These are phyloP conservation scores for Spinacia oleracea DNA, from an alignment of 179 eudicot species.

Conservation along the genomic window DNA sequence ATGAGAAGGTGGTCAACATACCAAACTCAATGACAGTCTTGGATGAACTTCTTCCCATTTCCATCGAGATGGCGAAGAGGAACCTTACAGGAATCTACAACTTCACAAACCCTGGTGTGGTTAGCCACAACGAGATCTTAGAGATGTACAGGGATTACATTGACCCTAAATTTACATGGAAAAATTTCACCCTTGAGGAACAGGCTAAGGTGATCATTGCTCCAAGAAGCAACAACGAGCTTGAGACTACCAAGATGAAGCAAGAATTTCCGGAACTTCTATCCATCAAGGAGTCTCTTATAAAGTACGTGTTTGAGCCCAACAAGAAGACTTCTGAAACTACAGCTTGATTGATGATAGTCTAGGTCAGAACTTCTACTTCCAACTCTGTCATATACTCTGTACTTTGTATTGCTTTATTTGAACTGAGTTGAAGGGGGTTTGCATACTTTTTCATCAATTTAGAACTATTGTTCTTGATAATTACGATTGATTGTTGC, in stretches of 20 bases:
- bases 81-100: constrained; percentile 64
- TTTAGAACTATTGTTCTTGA: constrained; percentile 1
- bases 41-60: constrained; percentile 62
- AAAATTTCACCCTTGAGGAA: constrained; percentile 55
- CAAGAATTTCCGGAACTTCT: constrained; percentile 35
- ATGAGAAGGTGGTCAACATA: constrained; percentile 59
- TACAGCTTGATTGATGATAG: constrained; percentile 17
- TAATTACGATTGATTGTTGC: constrained; percentile 20
- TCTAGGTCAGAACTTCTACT: constrained; percentile 11
- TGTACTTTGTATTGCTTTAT: constrained; percentile 3
- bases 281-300: constrained; percentile 37
- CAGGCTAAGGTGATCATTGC: constrained; percentile 64
- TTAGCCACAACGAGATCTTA: constrained; percentile 59
- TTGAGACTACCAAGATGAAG: constrained; percentile 51
- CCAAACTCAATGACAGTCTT: constrained; percentile 64
- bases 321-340: constrained; percentile 33
- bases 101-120: constrained; percentile 65
- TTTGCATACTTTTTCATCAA: constrained; percentile 18
- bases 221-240: constrained; percentile 66
- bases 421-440: constrained; percentile 10
- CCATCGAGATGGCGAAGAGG: constrained; percentile 63
- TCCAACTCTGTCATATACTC: background rate
- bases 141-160: constrained; percentile 55
- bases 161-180: constrained; percentile 54
- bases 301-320: constrained; percentile 32